A percentile compares a stretch with the other conserved stretches of the same genome.
phyloP scores from a whole-genome alignment of 139 green algal species.

The Tetradesmus obliquus region DNA sequence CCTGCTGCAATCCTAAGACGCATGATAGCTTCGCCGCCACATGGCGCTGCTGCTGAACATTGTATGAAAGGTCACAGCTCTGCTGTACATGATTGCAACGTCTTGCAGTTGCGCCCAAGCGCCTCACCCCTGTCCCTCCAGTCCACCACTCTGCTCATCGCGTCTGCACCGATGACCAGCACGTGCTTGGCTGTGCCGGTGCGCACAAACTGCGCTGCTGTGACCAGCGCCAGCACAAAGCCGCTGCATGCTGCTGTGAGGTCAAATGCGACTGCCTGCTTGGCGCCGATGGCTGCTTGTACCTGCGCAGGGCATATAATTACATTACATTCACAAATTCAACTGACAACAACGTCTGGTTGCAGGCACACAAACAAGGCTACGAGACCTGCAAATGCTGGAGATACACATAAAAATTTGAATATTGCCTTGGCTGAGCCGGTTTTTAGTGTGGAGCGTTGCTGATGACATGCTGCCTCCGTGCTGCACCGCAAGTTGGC shows the following conservation, averaged over 20 bases:
- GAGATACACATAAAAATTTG: too few relatives aligned
- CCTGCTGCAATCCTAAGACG: too few relatives aligned
- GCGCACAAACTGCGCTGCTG: conserved; percentile 87
- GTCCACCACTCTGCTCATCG: conserved; percentile 93
- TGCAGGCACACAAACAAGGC: neutral
- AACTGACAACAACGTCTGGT: neutral
- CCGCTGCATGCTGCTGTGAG: conserved; percentile 97
- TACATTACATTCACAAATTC: neutral
- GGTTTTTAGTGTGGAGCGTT: neutral
- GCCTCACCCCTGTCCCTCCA: conserved; percentile 88
- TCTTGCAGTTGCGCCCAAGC: neutral
- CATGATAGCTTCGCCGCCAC: neutral
- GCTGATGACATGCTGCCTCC: too few relatives aligned
- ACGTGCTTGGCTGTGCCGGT: conserved; percentile 80
- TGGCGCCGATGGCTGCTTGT: conserved; percentile 89
- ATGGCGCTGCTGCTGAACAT: neutral
- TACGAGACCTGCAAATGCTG: neutral
- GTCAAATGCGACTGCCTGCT: conserved; percentile 92
- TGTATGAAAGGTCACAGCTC: neutral
- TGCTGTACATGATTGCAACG: neutral
- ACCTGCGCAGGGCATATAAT: conserved; percentile 57
- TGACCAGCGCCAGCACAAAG: conserved; percentile 97
- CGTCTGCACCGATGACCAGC: conserved; percentile 95
- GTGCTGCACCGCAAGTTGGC: too few relatives aligned
- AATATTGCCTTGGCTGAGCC: neutral